Percentiles rank a stretch among this genome's conserved stretches.
These are phyloP conservation scores for Mytilinidion resinicola DNA, from an alignment of 495 filamentous ascomycete genomes.

Conservation along the genomic window DNA sequence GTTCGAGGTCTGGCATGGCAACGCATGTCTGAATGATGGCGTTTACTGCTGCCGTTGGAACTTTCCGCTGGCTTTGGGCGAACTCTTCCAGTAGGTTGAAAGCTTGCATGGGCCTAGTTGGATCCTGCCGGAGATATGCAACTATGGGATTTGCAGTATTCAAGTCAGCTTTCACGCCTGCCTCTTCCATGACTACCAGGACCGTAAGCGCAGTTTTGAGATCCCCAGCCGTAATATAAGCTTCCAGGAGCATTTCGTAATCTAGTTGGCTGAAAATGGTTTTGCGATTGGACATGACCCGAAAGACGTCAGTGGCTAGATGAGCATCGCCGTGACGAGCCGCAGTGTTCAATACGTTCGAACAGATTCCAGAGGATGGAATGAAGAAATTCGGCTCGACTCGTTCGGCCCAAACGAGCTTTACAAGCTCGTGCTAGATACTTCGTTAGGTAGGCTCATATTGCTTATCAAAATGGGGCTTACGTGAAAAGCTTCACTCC, in stretches of 20 bases:
- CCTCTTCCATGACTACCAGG: slow-evolving; percentile 61
- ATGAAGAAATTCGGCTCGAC: slow-evolving; percentile 54
- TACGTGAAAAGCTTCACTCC: slow-evolving; percentile 48
- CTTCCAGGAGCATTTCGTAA: slow-evolving; percentile 68
- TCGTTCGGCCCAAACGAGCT: slow-evolving; percentile 57
- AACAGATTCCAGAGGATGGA: slow-evolving; percentile 58
- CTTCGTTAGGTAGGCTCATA: not conserved
- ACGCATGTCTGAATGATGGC: slow-evolving; percentile 53
- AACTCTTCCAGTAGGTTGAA: slow-evolving; percentile 52
- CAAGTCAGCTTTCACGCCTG: slow-evolving; percentile 46
- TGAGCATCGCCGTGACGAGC: slow-evolving; percentile 56
- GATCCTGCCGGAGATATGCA: slow-evolving; percentile 34
- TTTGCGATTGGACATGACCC: slow-evolving; percentile 42
- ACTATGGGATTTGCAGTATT: slow-evolving; percentile 56
- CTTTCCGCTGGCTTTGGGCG: slow-evolving; percentile 36
- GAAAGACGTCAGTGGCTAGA: slow-evolving; percentile 61
- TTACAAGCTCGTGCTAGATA: slow-evolving; percentile 28
- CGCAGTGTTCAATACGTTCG: slow-evolving; percentile 63
- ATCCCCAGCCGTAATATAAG: slow-evolving; percentile 52
- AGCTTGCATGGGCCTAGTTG: slow-evolving; percentile 37
- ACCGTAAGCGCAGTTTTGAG: slow-evolving; percentile 40
- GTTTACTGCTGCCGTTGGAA: slow-evolving; percentile 56
- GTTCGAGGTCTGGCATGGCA: slow-evolving; percentile 39
- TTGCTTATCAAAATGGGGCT: slow-evolving; percentile 32
- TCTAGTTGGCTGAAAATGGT: slow-evolving; percentile 54